A percentile compares a stretch with the other conserved stretches of the same genome.
phyloP scores from a whole-genome alignment of 805 yeast species.

The Maudiozyma saulgeensis region DNA sequence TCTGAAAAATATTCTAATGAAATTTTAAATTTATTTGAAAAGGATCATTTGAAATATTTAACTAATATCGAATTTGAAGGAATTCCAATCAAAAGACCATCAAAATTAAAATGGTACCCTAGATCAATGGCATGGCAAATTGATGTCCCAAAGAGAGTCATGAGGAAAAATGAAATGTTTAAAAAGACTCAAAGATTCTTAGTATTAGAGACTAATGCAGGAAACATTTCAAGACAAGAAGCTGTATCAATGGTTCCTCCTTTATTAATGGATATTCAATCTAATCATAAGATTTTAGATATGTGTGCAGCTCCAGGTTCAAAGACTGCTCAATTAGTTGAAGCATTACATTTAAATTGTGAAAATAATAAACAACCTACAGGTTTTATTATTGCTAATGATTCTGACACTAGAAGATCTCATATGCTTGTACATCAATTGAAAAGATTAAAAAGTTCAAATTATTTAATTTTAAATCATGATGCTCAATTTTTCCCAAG shows the following conservation, averaged over 20 bases:
- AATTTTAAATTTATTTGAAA: slow-evolving; percentile 59
- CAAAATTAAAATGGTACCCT: slow-evolving; percentile 78
- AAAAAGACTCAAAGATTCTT: slow-evolving; percentile 81
- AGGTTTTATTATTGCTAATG: slow-evolving; percentile 93
- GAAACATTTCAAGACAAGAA: slow-evolving; percentile 91
- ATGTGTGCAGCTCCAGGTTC: slow-evolving; percentile 99
- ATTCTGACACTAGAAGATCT: slow-evolving; percentile 90
- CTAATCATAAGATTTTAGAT: slow-evolving; percentile 88
- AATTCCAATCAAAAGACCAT: slow-evolving; percentile 59
- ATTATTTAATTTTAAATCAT: slow-evolving; percentile 87
- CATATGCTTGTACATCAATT: slow-evolving; percentile 98
- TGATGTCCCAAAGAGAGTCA: slow-evolving; percentile 81
- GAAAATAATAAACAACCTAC: slow-evolving; percentile 47
- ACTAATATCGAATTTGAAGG: slow-evolving; percentile 63
- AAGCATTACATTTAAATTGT: slow-evolving; percentile 56
- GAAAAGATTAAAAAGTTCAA: slow-evolving; percentile 86
- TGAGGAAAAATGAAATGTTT: slow-evolving; percentile 77
- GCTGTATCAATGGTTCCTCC: slow-evolving; percentile 99
- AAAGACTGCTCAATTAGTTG: slow-evolving; percentile 91
- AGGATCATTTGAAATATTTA: slow-evolving; percentile 63
- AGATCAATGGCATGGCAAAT: slow-evolving; percentile 85
- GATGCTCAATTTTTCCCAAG: slow-evolving; percentile 95
- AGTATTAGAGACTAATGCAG: slow-evolving; percentile 91
- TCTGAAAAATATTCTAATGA: slow-evolving; percentile 76
- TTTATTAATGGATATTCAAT: slow-evolving; percentile 75